Evolutionary conservation across 768 basidiomycete species (phyloP), one percentile per base, ranked within the genome.

Genomic region (Serpula lacrymans): DNA sequence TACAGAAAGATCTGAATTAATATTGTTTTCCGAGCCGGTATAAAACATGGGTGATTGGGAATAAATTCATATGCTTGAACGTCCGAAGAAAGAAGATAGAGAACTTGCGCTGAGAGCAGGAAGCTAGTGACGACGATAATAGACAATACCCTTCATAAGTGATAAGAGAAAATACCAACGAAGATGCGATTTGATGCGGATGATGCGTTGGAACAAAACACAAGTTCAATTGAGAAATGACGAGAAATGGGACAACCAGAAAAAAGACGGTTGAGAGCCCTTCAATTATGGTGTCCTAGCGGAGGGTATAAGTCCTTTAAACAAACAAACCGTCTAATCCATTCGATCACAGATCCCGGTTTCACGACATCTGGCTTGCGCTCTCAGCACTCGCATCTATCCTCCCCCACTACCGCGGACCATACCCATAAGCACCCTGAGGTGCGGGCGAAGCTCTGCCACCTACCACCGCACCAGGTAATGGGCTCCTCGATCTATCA

Each of bases 361-460:
- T 39, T 31, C 26, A 41, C 34, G 32, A 21, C 56, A 42, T 48
- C 31, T 36, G 34, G 20, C 28, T 36, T 30, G 27, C 39, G 38
- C n/a, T n/a, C 36, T 25, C 27, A 46, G 23, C 32, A 45, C 20
- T 16, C 21, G 17, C 17, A 16, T 8, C 35, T 26, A 26, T 41
- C 33, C 38, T 17, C 28, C 33, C 17, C 12, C 16, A 45, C 47
- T 62, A 65, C 50, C 50, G 50, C n/a, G 53, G 47, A 24, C 62
- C 58, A 29, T 64, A 65, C 20, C 67, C 71, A 31, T 75, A 78
- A 21, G 64, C 77, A 5, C 59, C 48, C 37, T 70, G 65, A 2
- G 76, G 75, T 3, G 67, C 69, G 9, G 79, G 78, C 13, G 72
- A 72, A 40, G 55, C 57, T 22, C 67, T 71, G 11, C 57, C 60